phyloP scores from a whole-genome alignment of 106 monocot genomes.

The Gastrodia elata region DNA sequence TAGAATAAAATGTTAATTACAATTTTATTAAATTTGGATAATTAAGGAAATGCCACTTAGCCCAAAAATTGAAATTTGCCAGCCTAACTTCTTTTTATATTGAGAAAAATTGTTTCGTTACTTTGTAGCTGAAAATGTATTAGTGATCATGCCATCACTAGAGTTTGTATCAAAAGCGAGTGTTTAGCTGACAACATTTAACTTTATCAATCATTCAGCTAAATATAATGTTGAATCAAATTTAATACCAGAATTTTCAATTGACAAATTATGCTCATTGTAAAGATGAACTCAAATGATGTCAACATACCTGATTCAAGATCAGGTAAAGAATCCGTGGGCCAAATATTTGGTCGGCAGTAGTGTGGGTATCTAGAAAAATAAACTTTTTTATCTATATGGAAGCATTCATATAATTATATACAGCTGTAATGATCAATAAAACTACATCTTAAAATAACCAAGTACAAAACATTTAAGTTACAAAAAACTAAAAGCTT shows the following conservation, averaged over 20 bases:
- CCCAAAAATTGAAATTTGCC: too few species aligned
- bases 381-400: background rate
- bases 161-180: too few species aligned
- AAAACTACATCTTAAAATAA: background rate
- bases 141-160: too few species aligned
- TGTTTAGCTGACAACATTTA: too few species aligned
- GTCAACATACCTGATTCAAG: constrained; percentile 63
- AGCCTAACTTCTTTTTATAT: too few species aligned
- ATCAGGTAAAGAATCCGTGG: constrained; percentile 54
- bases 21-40: too few species aligned
- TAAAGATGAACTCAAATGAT: background rate
- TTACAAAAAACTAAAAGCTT: background rate
- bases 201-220: too few species aligned
- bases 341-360: constrained; percentile 90
- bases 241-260: background rate
- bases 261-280: background rate
- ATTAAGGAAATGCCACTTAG: too few species aligned
- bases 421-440: background rate
- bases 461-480: background rate
- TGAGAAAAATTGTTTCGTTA: too few species aligned
- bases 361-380: constrained; percentile 81
- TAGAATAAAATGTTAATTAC: too few species aligned
- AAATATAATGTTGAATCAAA: too few species aligned
- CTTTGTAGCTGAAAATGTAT: too few species aligned
- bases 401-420: background rate